phyloP scores from a whole-genome alignment of 2,329 filamentous ascomycete species.

The Bisporella sp. region DNA sequence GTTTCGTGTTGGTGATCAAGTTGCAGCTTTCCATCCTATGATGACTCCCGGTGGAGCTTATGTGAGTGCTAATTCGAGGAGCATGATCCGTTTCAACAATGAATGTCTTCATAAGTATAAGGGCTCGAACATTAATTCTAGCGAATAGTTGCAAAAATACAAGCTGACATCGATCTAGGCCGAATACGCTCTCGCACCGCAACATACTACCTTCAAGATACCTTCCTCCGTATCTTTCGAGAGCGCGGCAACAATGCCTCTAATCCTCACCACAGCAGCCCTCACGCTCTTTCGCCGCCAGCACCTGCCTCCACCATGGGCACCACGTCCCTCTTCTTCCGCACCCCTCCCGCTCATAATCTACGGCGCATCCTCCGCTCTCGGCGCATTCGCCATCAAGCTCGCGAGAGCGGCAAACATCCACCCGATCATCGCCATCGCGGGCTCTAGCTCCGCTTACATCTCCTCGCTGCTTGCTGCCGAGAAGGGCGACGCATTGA shows the following conservation, averaged over 20 bases:
- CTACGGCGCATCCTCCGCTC: conserved; percentile 16
- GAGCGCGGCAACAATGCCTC: conserved; percentile 33
- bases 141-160: too few species aligned
- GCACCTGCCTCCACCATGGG: conserved; percentile 30
- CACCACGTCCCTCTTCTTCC: conserved; percentile 2
- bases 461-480: conserved; percentile 39
- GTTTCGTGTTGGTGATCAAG: conserved; percentile 36
- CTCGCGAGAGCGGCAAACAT: conserved; percentile 38
- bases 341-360: conserved; percentile 12
- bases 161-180: too few species aligned
- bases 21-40: conserved; percentile 44
- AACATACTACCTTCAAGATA: conserved; percentile 42
- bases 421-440: conserved; percentile 50
- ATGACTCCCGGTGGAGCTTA: conserved; percentile 41
- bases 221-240: conserved; percentile 10
- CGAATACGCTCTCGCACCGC: conserved; percentile 49
- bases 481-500: conserved; percentile 42
- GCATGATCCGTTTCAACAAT: too few species aligned
- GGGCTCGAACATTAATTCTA: too few species aligned
- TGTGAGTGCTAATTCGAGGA: conserved; percentile 25
- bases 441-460: conserved; percentile 37
- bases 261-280: conserved; percentile 33
- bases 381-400: conserved; percentile 48
- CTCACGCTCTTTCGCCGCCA: conserved; percentile 29
- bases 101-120: too few species aligned